A percentile compares a stretch with the other conserved stretches of the same genome.
phyloP scores from a whole-genome alignment of 345 rosid genomes.

The Syzygium oleosum region DNA sequence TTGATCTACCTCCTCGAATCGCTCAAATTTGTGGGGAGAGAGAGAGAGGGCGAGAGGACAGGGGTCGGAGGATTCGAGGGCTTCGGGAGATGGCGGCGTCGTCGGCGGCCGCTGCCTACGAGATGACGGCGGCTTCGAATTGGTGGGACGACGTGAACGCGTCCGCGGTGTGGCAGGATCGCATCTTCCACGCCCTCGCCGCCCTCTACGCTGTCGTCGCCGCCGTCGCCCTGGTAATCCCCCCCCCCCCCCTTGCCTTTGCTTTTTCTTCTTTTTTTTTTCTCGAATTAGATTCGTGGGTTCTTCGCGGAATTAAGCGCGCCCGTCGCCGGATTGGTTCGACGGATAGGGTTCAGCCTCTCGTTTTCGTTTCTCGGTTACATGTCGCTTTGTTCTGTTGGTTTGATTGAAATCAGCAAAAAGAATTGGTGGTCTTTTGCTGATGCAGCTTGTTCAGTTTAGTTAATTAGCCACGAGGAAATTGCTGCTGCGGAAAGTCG shows the following conservation, averaged over 20 bases:
- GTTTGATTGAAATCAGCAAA: not conserved
- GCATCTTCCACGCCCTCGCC: conserved; percentile 65
- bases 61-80: not conserved
- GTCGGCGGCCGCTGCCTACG: conserved; percentile 27
- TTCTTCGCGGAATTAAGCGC: not conserved
- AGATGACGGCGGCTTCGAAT: conserved; percentile 38
- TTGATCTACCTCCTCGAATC: not conserved
- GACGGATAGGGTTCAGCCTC: not conserved
- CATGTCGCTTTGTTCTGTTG: not conserved
- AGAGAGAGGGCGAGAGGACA: not conserved
- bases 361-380: not conserved
- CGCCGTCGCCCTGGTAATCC: conserved; percentile 50
- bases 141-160: conserved; percentile 73
- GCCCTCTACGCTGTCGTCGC: conserved; percentile 64
- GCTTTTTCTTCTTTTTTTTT: no score
- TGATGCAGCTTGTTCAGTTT: not conserved
- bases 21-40: not conserved
- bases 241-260: no score
- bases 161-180: conserved; percentile 78
- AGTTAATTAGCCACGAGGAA: not conserved
- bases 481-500: not conserved
- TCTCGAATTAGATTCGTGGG: not conserved
- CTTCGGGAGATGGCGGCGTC: not conserved
- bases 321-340: not conserved
- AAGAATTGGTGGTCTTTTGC: not conserved